Base-by-base conservation (phyloP, 768 basidiomycete species). In the Hypholoma fasciculare region DNA sequence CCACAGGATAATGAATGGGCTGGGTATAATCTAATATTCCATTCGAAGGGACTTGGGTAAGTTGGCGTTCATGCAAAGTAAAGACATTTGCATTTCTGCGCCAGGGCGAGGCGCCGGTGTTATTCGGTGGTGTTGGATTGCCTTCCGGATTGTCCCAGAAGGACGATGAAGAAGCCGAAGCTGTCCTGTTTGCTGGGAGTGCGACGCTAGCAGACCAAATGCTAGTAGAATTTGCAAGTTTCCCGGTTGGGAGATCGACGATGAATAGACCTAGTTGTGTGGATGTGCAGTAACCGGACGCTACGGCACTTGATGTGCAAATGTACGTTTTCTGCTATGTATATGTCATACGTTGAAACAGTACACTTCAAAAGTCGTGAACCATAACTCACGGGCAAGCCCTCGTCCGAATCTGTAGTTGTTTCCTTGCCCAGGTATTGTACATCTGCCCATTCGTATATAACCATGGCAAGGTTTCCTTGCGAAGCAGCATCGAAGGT, bases 401-500 rank as follows among this genome's bases (percentile, higher is more conserved):
- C 75, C 39, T 84, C 80, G 61, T 85, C 84, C 30, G 86, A 59
- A 40, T 68, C 65, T 27, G 63, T 40, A 11, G 55, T 58, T 40
- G 61, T 85, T 47, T 79, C 74, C 69, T 82, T 86, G 36, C 97
- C 97, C 2, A 99, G 80, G 69, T 92, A 95, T 47, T 79, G 74
- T 52, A 87, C 87, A 68, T 99, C 97, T 27, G 79, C 71, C 96
- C 96, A 99, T 74, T 98, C 96, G 67, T 98, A 99, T 20, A 99
- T 86, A 53, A 96, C 90, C 82, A 97, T 87, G 26, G 96, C 93
- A 17, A 97, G 77, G 72, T 96, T 92, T 38, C 96, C 96, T 65
- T 87, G 78, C 3, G 94, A 94, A 5, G 79, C 65, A 16, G 77
- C 69, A 64, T 92, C 86, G 75, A 98, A 98, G 4, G 87, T 86